phyloP scores from a whole-genome alignment of 306 rosid species.

The Cucurbita ficifolia region DNA sequence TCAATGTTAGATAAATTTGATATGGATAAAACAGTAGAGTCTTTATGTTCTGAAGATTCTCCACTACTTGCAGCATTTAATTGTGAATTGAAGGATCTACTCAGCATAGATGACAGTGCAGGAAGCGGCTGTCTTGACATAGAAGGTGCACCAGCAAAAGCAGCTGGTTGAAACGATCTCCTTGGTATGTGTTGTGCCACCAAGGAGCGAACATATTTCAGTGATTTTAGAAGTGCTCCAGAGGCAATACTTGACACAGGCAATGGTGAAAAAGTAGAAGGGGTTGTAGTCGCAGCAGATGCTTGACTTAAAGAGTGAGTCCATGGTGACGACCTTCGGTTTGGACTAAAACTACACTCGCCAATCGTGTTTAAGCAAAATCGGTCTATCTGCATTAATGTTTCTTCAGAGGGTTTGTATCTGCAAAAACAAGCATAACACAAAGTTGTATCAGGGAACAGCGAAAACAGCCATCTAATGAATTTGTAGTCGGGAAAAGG shows the following conservation, averaged over 20 bases:
- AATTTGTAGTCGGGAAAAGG: background rate
- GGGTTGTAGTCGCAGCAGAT: constrained; percentile 36
- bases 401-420: constrained; percentile 88
- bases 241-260: constrained; percentile 77
- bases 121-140: constrained; percentile 78
- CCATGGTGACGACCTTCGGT: constrained; percentile 40
- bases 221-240: constrained; percentile 71
- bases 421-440: constrained; percentile 27
- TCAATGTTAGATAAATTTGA: constrained; percentile 58
- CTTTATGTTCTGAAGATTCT: constrained; percentile 52
- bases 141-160: constrained; percentile 73
- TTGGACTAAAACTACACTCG: constrained; percentile 56
- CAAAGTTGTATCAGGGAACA: constrained; percentile 10
- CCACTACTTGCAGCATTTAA: constrained; percentile 50
- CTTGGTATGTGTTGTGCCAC: constrained; percentile 82
- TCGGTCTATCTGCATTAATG: constrained; percentile 82
- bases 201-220: constrained; percentile 81
- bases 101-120: constrained; percentile 69
- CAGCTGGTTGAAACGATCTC: constrained; percentile 73
- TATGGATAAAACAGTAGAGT: constrained; percentile 34
- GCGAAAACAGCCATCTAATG: constrained; percentile 5
- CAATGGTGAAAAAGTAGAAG: constrained; percentile 45
- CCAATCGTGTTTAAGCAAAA: constrained; percentile 81
- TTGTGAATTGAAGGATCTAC: constrained; percentile 79
- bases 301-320: constrained; percentile 42